Evolutionary conservation across 768 basidiomycete species (phyloP).

Genomic region (Tylopilus subfusipes): DNA sequence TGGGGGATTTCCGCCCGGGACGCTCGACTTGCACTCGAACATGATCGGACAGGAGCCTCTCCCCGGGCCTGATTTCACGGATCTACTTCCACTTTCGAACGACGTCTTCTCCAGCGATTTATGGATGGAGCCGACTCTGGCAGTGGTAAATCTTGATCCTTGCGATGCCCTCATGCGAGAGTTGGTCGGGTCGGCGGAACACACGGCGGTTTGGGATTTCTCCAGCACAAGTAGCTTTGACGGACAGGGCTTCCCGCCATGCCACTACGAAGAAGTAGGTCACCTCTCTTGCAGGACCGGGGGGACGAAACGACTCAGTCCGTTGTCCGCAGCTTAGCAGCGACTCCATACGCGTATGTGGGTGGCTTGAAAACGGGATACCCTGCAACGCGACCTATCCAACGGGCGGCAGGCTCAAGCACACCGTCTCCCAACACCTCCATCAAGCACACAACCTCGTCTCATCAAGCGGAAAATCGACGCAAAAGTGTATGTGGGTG

Average conservation of each 20-base stretch:
- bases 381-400: slow-evolving; percentile 1
- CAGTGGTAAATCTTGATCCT: background rate
- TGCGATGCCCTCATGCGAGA: background rate
- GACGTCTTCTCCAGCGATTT: background rate
- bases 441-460: background rate
- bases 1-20: background rate
- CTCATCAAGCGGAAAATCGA: slow-evolving; percentile 4
- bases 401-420: slow-evolving; percentile 6
- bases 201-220: background rate
- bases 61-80: background rate
- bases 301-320: background rate
- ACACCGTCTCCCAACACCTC: slow-evolving; percentile 14
- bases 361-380: slow-evolving; percentile 8
- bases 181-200: too few relatives aligned
- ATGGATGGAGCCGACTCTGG: background rate
- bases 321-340: background rate
- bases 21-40: background rate
- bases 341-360: background rate
- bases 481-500: slow-evolving; percentile 13
- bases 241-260: background rate
- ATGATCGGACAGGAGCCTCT: background rate
- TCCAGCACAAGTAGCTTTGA: background rate
- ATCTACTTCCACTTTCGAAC: background rate
- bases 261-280: slow-evolving; percentile 1
- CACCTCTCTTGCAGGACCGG: background rate